Conservation (phyloP, 2,329 filamentous ascomycete genomes). For the Periglandula ipomoeae region DNA sequence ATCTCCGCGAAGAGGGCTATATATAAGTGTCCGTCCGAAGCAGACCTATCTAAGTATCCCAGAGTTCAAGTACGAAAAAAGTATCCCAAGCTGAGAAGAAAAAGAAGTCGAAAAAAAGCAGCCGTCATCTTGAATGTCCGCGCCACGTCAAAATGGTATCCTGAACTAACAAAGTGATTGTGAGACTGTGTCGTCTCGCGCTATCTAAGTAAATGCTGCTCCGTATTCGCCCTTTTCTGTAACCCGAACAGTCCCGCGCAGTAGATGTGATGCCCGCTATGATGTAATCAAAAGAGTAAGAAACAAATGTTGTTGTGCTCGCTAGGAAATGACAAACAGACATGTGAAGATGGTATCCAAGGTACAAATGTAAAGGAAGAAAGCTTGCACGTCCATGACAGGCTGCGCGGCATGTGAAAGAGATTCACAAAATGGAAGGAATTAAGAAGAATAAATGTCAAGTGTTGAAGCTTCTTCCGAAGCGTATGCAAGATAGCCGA, state of each 20-base stretch:
- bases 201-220: neutral
- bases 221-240: neutral
- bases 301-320: neutral
- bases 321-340: neutral
- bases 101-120: neutral
- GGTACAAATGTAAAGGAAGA: neutral
- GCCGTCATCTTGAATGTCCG: neutral
- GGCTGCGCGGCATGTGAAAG: neutral
- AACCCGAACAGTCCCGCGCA: neutral
- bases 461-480: neutral
- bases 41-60: constrained; percentile 2
- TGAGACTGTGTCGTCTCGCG: neutral
- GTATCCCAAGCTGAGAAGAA: neutral
- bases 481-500: neutral
- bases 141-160: constrained; percentile 10
- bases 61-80: neutral
- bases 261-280: constrained; percentile 1
- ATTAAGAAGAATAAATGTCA: neutral
- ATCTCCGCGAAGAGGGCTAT: constrained; percentile 4
- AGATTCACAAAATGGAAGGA: neutral
- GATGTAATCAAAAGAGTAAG: neutral
- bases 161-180: neutral
- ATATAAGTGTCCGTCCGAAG: constrained; percentile 3
- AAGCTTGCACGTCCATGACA: neutral
- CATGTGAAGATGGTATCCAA: neutral